Base-by-base conservation (phyloP, 2,329 filamentous ascomycete species). In the Fusarium illudens region DNA sequence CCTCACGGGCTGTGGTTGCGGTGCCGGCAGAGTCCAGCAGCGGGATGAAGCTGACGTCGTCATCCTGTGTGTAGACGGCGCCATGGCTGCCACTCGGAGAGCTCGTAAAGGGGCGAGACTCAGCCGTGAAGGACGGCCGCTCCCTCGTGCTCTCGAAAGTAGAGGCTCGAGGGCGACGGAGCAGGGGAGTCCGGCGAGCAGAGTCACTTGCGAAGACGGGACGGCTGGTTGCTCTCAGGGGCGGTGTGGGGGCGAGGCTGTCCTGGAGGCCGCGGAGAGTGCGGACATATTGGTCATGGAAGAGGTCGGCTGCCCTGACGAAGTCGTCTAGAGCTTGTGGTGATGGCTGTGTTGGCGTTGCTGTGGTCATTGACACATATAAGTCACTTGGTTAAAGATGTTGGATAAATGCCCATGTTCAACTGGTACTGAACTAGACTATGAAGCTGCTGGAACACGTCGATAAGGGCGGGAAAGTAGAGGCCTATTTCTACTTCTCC, bases 231-330 rank as follows among this genome's bases (percentile, higher is more conserved):
- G 75, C 71, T 19, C 75, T 71, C 27, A 77, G 55, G 15, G 76
- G 73, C 25, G 77, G 76, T 13, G 76, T 75, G 50, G 61, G 39
- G 36, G 58, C 46, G 54, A 75, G 54, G 32, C 57, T 68, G 36
- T 79, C 75, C 33, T 77, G 75, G 15, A 79, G 70, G 46, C 44
- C 67, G 48, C 73, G 68, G 6, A 79, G 65, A 22, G 70, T 71
- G 55, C 71, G 74, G 32, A 79, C 63, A 49, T 78, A 77, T 37
- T 78, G 74, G n/a, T 79, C 77, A 53, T 79, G 78, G 44, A 75
- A 71, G 20, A 72, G 62, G 46, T 80, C 77, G 42, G 77, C 73
- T 27, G 72, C 74, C 36, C 63, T 70, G 62, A 80, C 71, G 48
- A 79, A 71, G 32, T 80, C 76, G 58, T 81, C 78, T 15, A 78